Evolutionary conservation across 495 filamentous ascomycete genomes (phyloP).

Genomic region (Patellaria atrata): DNA sequence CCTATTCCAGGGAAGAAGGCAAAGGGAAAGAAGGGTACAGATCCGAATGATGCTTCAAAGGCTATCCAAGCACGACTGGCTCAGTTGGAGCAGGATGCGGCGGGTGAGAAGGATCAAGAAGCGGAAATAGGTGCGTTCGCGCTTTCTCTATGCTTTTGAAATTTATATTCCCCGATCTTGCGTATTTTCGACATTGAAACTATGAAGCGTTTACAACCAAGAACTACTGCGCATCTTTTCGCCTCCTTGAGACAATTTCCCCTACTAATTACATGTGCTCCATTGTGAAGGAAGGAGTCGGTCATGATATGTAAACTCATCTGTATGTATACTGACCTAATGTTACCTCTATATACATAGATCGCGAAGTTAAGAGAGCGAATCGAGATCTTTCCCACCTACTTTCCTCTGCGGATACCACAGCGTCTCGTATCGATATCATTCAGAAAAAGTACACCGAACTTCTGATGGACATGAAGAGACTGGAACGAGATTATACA

Average conservation of each 20-base stretch:
- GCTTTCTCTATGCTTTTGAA: no score
- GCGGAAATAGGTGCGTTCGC: slow-evolving; percentile 78
- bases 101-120: slow-evolving; percentile 89
- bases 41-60: slow-evolving; percentile 77
- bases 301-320: background rate
- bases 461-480: slow-evolving; percentile 83
- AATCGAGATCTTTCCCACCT: slow-evolving; percentile 76
- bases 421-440: slow-evolving; percentile 62
- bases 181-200: no score
- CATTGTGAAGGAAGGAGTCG: background rate
- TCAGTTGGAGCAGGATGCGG: slow-evolving; percentile 82
- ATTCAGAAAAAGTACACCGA: slow-evolving; percentile 86
- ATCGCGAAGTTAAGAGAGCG: slow-evolving; percentile 80
- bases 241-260: no score
- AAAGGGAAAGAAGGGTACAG: slow-evolving; percentile 34
- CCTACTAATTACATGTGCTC: slow-evolving; percentile 6
- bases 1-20: slow-evolving; percentile 40
- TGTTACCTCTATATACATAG: slow-evolving; percentile 29
- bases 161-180: no score
- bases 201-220: no score
- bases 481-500: slow-evolving; percentile 78
- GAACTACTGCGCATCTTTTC: no score
- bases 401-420: slow-evolving; percentile 63
- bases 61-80: slow-evolving; percentile 85
- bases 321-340: no score